These are phyloP conservation scores for Corynascus novoguineensis DNA, from an alignment of 495 filamentous ascomycete species.

Conservation along the genomic window DNA sequence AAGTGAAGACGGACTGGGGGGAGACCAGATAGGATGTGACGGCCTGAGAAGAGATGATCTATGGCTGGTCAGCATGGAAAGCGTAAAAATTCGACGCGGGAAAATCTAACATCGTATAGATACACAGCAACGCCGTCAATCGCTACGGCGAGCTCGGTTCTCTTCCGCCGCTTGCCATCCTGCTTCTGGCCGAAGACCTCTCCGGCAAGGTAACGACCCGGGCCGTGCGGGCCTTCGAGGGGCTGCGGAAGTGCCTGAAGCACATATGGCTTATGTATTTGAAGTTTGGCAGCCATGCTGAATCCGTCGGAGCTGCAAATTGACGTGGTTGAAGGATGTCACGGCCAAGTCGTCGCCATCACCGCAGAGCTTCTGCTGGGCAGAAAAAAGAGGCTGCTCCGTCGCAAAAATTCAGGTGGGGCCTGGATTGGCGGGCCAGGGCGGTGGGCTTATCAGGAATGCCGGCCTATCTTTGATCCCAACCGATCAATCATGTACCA, in stretches of 20 bases:
- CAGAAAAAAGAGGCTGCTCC: constrained; percentile 26
- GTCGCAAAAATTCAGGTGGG: constrained; percentile 24
- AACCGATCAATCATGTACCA: too few species aligned
- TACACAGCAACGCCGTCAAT: constrained; percentile 89
- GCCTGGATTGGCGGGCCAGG: constrained; percentile 7
- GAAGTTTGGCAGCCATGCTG: constrained; percentile 49
- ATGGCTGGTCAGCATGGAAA: constrained; percentile 20
- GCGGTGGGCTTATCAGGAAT: constrained; percentile 7
- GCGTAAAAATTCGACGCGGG: not conserved
- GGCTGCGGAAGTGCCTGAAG: constrained; percentile 63
- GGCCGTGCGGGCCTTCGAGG: constrained; percentile 48
- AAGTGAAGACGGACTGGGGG: constrained; percentile 72
- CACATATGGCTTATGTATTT: constrained; percentile 54
- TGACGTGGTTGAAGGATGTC: not conserved
- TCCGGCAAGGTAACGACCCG: constrained; percentile 54
- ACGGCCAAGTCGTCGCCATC: constrained; percentile 17
- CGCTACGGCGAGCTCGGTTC: constrained; percentile 73
- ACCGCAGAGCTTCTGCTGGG: constrained; percentile 8
- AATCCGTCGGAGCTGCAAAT: not conserved
- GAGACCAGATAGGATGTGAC: constrained; percentile 81
- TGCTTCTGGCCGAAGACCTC: constrained; percentile 66
- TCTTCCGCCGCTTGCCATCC: constrained; percentile 75
- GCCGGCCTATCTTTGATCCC: constrained; percentile 29
- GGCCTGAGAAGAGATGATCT: constrained; percentile 75
- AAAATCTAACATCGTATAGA: constrained; percentile 73